These are phyloP conservation scores for Botrytis tulipae DNA, from an alignment of 2,329 filamentous ascomycete genomes.

Conservation along the genomic window DNA sequence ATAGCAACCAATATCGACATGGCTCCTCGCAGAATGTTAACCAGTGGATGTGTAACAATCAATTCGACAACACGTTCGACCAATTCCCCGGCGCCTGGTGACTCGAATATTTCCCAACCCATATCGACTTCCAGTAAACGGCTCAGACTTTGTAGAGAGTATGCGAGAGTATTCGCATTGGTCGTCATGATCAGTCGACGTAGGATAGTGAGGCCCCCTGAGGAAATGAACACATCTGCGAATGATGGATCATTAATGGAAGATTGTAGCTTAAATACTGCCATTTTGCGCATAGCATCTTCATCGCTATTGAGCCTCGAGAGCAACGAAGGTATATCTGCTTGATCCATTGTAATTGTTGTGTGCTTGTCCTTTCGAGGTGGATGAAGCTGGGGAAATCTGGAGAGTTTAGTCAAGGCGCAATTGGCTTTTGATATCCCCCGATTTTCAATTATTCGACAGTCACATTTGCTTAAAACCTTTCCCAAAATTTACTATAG, in stretches of 20 bases:
- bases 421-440: constrained; percentile 8
- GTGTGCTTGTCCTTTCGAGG: background rate
- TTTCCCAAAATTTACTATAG: background rate
- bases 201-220: constrained; percentile 79
- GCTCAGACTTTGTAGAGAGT: constrained; percentile 85
- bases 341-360: constrained; percentile 54
- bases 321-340: constrained; percentile 63
- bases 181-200: constrained; percentile 80
- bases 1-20: constrained; percentile 96
- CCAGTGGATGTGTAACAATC: constrained; percentile 89
- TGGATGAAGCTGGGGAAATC: constrained; percentile 3
- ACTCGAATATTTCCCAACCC: constrained; percentile 88
- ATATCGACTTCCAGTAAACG: constrained; percentile 92
- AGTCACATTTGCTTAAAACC: constrained; percentile 14
- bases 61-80: constrained; percentile 81
- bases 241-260: constrained; percentile 96
- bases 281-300: constrained; percentile 96
- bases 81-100: constrained; percentile 60
- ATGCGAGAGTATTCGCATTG: constrained; percentile 91
- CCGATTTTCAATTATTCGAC: background rate
- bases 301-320: constrained; percentile 66
- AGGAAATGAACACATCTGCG: constrained; percentile 91
- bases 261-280: constrained; percentile 94
- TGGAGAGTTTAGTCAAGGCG: constrained; percentile 11
- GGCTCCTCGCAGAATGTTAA: constrained; percentile 94